Evolutionary conservation across 306 rosid species (phyloP).

Genomic region (Corylus heterophylla): DNA sequence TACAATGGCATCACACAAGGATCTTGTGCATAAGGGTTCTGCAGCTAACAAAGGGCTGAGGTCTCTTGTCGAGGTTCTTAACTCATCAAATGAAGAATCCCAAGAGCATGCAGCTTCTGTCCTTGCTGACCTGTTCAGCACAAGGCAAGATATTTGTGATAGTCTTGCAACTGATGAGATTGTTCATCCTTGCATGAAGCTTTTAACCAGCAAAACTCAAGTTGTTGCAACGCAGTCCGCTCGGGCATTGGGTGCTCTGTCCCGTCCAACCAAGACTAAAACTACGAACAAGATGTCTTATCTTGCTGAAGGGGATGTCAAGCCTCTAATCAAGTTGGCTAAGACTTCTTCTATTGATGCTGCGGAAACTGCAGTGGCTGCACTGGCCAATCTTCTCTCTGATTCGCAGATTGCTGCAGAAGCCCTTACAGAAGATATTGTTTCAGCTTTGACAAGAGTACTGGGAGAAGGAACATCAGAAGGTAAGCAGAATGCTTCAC

Average conservation of each 20-base stretch:
- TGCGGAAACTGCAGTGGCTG: constrained; percentile 92
- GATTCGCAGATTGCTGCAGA: constrained; percentile 77
- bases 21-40: constrained; percentile 75
- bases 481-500: constrained; percentile 86
- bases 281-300: constrained; percentile 61
- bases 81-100: constrained; percentile 77
- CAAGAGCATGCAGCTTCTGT: constrained; percentile 88
- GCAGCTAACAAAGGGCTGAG: constrained; percentile 82
- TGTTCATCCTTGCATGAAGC: constrained; percentile 88
- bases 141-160: constrained; percentile 90
- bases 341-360: constrained; percentile 85
- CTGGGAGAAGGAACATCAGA: constrained; percentile 77
- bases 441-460: constrained; percentile 79
- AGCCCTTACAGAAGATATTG: constrained; percentile 76
- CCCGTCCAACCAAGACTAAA: constrained; percentile 71
- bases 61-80: constrained; percentile 85
- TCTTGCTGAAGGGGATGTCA: constrained; percentile 76
- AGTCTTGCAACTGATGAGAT: constrained; percentile 86
- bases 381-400: constrained; percentile 91
- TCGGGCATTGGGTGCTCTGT: constrained; percentile 85
- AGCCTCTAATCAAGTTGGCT: constrained; percentile 84
- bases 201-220: constrained; percentile 81
- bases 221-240: constrained; percentile 95
- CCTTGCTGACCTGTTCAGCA: constrained; percentile 84
- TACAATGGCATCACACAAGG: constrained; percentile 66